Evolutionary conservation across 2,329 filamentous ascomycete species (phyloP).

Genomic region (Xylariaceae sp.): DNA sequence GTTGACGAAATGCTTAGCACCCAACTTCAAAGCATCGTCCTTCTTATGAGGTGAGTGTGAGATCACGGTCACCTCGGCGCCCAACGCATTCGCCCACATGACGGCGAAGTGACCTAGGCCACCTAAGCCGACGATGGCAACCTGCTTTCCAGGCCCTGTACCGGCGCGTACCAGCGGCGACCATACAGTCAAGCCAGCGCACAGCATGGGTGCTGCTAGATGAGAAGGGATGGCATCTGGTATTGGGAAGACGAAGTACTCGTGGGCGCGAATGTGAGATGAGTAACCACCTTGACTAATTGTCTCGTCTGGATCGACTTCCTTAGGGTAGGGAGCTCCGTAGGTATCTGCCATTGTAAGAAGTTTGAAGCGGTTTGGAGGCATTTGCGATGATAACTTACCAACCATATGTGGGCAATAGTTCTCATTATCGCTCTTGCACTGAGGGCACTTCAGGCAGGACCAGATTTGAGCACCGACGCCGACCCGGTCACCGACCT

Average conservation of each 20-base stretch:
- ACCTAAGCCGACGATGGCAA: constrained; percentile 75
- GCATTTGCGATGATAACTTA: constrained; percentile 26
- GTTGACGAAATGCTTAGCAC: constrained; percentile 61
- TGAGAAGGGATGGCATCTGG: constrained; percentile 58
- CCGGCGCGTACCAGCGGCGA: constrained; percentile 70
- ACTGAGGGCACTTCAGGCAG: constrained; percentile 58
- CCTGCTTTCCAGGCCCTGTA: constrained; percentile 71
- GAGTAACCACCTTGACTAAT: constrained; percentile 70
- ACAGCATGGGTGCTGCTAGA: constrained; percentile 71
- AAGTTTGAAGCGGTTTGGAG: neutral
- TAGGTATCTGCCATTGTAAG: constrained; percentile 56
- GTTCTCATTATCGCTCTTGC: constrained; percentile 56
- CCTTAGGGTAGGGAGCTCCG: constrained; percentile 61
- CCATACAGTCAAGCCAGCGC: constrained; percentile 77
- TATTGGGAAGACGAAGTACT: constrained; percentile 66
- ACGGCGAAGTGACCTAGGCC: constrained; percentile 77
- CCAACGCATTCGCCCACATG: constrained; percentile 72
- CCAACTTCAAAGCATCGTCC: constrained; percentile 65
- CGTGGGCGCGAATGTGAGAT: constrained; percentile 55
- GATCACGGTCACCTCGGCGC: constrained; percentile 69
- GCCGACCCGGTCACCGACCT: constrained; percentile 68
- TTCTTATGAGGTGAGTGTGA: constrained; percentile 65
- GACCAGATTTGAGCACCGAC: constrained; percentile 66
- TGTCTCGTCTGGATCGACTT: constrained; percentile 59
- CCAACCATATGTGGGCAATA: constrained; percentile 54